Evolutionary conservation across 2,329 filamentous ascomycete genomes (phyloP).

Genomic region (Fusarium xylarioides): DNA sequence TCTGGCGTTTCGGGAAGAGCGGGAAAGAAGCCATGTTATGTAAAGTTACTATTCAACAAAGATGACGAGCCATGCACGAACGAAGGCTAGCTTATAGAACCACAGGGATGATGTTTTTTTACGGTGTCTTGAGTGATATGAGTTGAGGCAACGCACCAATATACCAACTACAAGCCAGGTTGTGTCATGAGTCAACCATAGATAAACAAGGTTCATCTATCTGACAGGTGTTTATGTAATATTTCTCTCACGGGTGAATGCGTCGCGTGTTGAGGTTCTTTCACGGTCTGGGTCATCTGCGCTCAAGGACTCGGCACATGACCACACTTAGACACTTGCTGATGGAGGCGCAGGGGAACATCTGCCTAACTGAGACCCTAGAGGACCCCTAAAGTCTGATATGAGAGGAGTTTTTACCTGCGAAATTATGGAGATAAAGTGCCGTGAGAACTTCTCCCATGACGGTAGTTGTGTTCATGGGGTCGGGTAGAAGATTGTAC

Average conservation of each 20-base stretch:
- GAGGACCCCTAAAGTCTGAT: slow-evolving; percentile 1
- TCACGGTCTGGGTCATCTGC: slow-evolving; percentile 33
- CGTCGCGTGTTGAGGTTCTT: slow-evolving; percentile 32
- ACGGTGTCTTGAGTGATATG: neutral
- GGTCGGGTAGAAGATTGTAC: neutral
- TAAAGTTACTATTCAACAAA: slow-evolving; percentile 41
- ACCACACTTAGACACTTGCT: slow-evolving; percentile 29
- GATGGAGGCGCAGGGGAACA: slow-evolving; percentile 34
- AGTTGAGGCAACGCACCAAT: neutral
- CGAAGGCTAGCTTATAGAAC: slow-evolving; percentile 37
- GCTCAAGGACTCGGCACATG: slow-evolving; percentile 31
- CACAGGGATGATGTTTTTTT: slow-evolving; percentile 2
- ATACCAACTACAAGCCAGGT: neutral
- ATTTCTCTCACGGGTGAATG: neutral
- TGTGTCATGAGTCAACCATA: neutral
- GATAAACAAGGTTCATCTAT: too few relatives aligned
- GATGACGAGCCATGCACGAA: slow-evolving; percentile 36
- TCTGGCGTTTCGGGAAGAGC: slow-evolving; percentile 47
- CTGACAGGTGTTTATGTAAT: slow-evolving; percentile 1
- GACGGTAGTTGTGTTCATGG: slow-evolving; percentile 36
- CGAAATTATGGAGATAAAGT: slow-evolving; percentile 11
- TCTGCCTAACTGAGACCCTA: slow-evolving; percentile 34
- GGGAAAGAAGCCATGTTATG: slow-evolving; percentile 45
- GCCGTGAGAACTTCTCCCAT: slow-evolving; percentile 32
- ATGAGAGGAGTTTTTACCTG: neutral